A percentile compares a stretch with the other conserved stretches of the same genome.
phyloP scores from a whole-genome alignment of 2,329 filamentous ascomycete genomes.

The Colletotrichum tabaci region DNA sequence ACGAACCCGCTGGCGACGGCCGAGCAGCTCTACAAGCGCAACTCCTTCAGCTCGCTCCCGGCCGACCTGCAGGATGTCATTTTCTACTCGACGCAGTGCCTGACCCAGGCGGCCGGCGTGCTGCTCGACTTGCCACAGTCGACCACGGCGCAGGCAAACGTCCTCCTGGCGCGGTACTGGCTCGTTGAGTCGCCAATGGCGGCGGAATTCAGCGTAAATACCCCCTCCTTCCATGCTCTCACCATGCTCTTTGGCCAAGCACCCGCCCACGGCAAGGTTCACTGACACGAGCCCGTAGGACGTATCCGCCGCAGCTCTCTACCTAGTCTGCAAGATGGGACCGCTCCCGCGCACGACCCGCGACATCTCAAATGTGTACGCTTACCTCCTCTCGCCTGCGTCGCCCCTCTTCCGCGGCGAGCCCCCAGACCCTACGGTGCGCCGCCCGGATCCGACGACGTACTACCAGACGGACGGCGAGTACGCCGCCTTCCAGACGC shows the following conservation, averaged over 20 bases:
- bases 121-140: conserved; percentile 89
- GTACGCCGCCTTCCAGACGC: conserved; percentile 76
- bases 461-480: conserved; percentile 82
- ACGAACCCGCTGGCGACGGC: conserved; percentile 80
- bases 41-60: conserved; percentile 72
- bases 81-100: conserved; percentile 78
- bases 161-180: conserved; percentile 88
- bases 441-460: conserved; percentile 59
- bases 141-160: conserved; percentile 86
- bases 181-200: conserved; percentile 69
- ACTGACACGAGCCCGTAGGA: conserved; percentile 66
- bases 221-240: background rate
- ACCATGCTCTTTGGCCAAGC: too few species aligned
- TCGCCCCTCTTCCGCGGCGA: conserved; percentile 68
- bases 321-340: conserved; percentile 86
- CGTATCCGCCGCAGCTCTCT: conserved; percentile 85
- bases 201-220: conserved; percentile 69
- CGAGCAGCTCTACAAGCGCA: conserved; percentile 75
- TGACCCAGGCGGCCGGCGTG: conserved; percentile 84
- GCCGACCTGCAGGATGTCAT: conserved; percentile 79
- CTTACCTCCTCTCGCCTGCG: conserved; percentile 79
- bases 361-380: conserved; percentile 87
- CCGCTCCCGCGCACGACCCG: conserved; percentile 82
- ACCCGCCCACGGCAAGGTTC: background rate
- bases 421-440: conserved; percentile 45